Percentiles rank a stretch among this genome's conserved stretches.
Evolutionary conservation across 768 basidiomycete genomes (phyloP).

Genomic region (Termitomyces sp.): DNA sequence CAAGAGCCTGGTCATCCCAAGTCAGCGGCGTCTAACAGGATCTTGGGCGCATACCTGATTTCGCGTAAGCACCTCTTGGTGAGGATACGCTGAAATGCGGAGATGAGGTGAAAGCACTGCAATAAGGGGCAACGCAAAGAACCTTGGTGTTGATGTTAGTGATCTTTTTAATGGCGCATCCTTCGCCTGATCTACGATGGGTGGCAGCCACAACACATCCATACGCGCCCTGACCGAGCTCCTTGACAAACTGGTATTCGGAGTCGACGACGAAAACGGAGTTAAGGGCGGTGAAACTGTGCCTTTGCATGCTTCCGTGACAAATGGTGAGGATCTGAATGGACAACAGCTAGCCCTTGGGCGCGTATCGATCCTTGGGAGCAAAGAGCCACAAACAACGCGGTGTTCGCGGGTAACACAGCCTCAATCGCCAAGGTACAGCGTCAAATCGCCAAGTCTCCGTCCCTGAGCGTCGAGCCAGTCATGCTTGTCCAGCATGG

Average conservation of each 20-base stretch:
- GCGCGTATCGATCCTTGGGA: slow-evolving; percentile 12
- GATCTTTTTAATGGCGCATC: slow-evolving; percentile 95
- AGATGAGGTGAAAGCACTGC: background rate
- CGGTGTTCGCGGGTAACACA: slow-evolving; percentile 3
- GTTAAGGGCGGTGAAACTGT: slow-evolving; percentile 77
- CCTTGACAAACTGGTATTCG: slow-evolving; percentile 92
- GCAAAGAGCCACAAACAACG: slow-evolving; percentile 14
- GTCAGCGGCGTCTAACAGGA: slow-evolving; percentile 2
- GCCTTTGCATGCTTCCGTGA: slow-evolving; percentile 50
- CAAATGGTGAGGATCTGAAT: slow-evolving; percentile 2
- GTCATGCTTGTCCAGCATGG: background rate
- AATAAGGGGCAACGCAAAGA: background rate
- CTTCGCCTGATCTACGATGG: slow-evolving; percentile 78
- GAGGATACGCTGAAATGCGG: slow-evolving; percentile 65
- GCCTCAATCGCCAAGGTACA: background rate
- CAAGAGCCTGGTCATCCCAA: slow-evolving; percentile 51
- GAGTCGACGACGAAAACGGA: slow-evolving; percentile 85
- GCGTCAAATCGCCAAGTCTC: too few species aligned
- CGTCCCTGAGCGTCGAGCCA: background rate
- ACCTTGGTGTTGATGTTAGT: slow-evolving; percentile 91
- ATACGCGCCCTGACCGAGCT: slow-evolving; percentile 94
- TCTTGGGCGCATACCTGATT: slow-evolving; percentile 60
- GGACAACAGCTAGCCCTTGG: slow-evolving; percentile 1
- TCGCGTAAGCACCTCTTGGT: slow-evolving; percentile 96
- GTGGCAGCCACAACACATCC: slow-evolving; percentile 87